Conservation (phyloP, 768 basidiomycete genomes). For the Agaricus blazei region DNA sequence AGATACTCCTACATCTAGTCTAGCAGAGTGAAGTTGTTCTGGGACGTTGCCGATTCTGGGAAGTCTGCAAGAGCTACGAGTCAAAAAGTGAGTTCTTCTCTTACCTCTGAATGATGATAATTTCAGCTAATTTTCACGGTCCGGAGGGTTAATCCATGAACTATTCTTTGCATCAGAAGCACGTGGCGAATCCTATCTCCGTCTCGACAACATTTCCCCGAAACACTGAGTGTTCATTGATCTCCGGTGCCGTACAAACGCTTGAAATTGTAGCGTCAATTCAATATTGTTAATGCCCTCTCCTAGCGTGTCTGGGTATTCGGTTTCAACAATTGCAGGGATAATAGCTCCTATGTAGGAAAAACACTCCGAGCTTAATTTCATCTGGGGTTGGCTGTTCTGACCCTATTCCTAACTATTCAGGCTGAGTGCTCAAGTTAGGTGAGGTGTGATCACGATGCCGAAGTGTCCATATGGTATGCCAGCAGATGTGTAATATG, state of each 20-base stretch:
- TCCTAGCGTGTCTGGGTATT: conserved; percentile 3
- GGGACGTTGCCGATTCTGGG: neutral
- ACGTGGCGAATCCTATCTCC: neutral
- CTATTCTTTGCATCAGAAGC: too few relatives aligned
- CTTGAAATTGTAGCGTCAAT: neutral
- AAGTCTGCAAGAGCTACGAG: neutral
- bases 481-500: neutral
- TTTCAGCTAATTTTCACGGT: too few relatives aligned
- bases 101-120: too few relatives aligned
- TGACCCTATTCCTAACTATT: neutral
- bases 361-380: too few relatives aligned
- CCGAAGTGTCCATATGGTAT: conserved; percentile 1
- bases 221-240: neutral
- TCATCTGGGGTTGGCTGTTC: neutral
- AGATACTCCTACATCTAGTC: neutral
- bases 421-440: neutral
- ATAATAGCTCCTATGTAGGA: too few relatives aligned
- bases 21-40: neutral
- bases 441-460: neutral
- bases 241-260: neutral
- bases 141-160: too few relatives aligned
- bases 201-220: neutral
- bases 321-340: too few relatives aligned
- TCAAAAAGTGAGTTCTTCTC: neutral
- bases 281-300: neutral